These are phyloP conservation scores for Rhamnella rubrinervis DNA, from an alignment of 331 rosid genomes.

Conservation along the genomic window DNA sequence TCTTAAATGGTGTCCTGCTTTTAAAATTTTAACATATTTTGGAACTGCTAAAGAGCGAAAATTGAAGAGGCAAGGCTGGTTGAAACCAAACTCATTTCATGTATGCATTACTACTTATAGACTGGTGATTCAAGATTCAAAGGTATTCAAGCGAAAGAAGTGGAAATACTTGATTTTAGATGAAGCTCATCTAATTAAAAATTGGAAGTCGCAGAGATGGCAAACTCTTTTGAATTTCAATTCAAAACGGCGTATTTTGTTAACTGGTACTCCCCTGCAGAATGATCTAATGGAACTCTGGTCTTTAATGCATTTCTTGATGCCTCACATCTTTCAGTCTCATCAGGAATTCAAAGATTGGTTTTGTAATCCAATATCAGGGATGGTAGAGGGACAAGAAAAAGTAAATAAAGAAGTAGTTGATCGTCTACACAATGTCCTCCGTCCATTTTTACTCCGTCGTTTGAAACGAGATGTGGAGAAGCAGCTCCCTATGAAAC, in stretches of 20 bases:
- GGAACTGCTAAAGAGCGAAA: slow-evolving; percentile 97
- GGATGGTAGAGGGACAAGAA: slow-evolving; percentile 99
- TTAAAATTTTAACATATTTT: slow-evolving; percentile 88
- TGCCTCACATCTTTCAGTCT: slow-evolving; percentile 98
- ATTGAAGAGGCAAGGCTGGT: slow-evolving; percentile 94
- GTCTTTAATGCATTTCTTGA: slow-evolving; percentile 99
- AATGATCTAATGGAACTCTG: slow-evolving; percentile 99
- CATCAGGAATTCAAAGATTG: slow-evolving; percentile 99
- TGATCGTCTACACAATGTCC: slow-evolving; percentile 97
- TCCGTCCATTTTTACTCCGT: slow-evolving; percentile 94
- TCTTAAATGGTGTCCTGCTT: slow-evolving; percentile 99
- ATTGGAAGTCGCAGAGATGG: slow-evolving; percentile 99
- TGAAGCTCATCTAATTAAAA: slow-evolving; percentile 97
- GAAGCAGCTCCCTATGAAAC: slow-evolving; percentile 94
- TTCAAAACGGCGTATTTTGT: slow-evolving; percentile 86
- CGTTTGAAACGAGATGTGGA: slow-evolving; percentile 95
- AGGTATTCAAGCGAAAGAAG: slow-evolving; percentile 98
- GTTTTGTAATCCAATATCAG: slow-evolving; percentile 98
- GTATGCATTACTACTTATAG: slow-evolving; percentile 95
- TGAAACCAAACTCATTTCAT: slow-evolving; percentile 98
- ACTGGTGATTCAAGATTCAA: slow-evolving; percentile 94
- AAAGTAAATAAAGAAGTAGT: slow-evolving; percentile 95
- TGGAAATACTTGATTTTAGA: slow-evolving; percentile 98
- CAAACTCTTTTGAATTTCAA: slow-evolving; percentile 96
- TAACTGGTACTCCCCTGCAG: slow-evolving; percentile 99